Conservation (phyloP, 306 rosid species). For the Erythrophleum fordii region DNA sequence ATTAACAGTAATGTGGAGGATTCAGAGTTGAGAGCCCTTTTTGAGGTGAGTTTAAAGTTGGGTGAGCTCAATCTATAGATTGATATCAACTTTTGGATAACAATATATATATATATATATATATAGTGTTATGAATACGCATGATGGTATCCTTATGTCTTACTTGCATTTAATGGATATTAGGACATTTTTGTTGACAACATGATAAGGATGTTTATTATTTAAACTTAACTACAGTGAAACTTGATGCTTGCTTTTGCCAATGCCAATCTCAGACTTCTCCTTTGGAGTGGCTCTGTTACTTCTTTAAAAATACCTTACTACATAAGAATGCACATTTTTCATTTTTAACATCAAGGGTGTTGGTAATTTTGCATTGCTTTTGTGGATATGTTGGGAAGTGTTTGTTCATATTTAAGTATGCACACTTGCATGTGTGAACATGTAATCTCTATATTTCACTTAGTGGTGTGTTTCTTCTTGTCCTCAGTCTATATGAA, state of each 20-base stretch:
- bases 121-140: not conserved
- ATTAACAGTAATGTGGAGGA: slow-evolving; percentile 93
- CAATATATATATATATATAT: not conserved
- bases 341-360: not conserved
- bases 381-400: not conserved
- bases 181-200: slow-evolving; percentile 17
- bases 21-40: slow-evolving; percentile 76
- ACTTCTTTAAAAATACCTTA: not conserved
- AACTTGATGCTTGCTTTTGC: not conserved
- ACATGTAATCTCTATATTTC: not conserved
- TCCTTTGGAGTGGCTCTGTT: slow-evolving; percentile 3
- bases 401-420: not conserved
- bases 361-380: not conserved
- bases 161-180: slow-evolving; percentile 12
- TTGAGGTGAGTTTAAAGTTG: slow-evolving; percentile 68
- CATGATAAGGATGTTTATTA: not conserved
- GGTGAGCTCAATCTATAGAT: slow-evolving; percentile 18
- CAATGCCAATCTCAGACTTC: not conserved
- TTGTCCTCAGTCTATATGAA: not conserved
- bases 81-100: slow-evolving; percentile 15
- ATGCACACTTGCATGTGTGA: not conserved
- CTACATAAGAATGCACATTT: not conserved
- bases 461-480: not conserved
- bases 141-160: slow-evolving; percentile 18
- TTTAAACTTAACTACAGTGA: not conserved